Percentiles rank a stretch among this genome's conserved stretches.
Conservation (phyloP, 2,329 filamentous ascomycete genomes). For the Neonectria coccinea region DNA sequence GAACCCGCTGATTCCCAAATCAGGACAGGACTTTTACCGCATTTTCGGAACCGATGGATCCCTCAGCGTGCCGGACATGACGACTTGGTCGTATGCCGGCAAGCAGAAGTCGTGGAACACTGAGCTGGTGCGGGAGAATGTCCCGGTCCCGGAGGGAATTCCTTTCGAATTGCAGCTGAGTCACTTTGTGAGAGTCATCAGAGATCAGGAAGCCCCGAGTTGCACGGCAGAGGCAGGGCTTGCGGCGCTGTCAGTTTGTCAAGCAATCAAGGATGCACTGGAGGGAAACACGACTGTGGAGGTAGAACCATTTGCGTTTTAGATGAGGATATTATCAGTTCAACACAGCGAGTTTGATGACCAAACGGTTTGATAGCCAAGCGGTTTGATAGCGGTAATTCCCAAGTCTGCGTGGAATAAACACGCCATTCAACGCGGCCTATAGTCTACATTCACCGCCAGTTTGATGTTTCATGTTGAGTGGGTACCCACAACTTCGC, state of each 20-base stretch:
- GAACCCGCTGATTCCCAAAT: constrained; percentile 63
- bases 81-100: constrained; percentile 58
- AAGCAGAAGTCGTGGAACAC: constrained; percentile 57
- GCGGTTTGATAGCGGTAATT: too few species aligned
- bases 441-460: not conserved
- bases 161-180: constrained; percentile 65
- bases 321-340: not conserved
- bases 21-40: constrained; percentile 61
- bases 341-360: not conserved
- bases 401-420: not conserved
- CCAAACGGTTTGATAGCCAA: not conserved
- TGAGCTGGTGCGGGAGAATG: constrained; percentile 48
- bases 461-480: not conserved
- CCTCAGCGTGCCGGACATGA: constrained; percentile 67
- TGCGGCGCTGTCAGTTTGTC: constrained; percentile 63
- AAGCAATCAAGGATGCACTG: constrained; percentile 61
- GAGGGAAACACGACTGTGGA: constrained; percentile 44
- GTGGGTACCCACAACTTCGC: too few species aligned
- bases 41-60: constrained; percentile 65
- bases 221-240: constrained; percentile 63
- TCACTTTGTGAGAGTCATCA: constrained; percentile 64
- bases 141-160: constrained; percentile 36
- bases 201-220: constrained; percentile 54
- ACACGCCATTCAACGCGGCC: not conserved
- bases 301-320: constrained; percentile 32